Percentiles rank a stretch among this genome's conserved stretches.
Conservation (phyloP, 2,329 filamentous ascomycete genomes). For the Penicillium sp. region DNA sequence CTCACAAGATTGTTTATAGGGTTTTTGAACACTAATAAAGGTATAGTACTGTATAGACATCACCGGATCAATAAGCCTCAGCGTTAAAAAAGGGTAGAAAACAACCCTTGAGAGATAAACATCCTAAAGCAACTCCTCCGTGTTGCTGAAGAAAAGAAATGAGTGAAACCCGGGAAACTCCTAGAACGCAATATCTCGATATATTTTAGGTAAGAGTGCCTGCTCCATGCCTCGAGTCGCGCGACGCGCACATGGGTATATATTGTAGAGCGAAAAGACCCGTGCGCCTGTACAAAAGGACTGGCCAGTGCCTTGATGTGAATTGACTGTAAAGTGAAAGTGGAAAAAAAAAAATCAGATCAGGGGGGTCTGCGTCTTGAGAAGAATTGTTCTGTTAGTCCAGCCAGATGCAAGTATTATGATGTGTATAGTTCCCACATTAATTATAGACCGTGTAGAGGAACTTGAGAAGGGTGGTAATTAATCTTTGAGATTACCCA, state of each 20-base stretch:
- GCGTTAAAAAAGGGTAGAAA: neutral
- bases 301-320: neutral
- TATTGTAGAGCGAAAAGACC: neutral
- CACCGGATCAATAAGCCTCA: no score
- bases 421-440: neutral
- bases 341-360: neutral
- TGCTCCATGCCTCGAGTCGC: neutral
- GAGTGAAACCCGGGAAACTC: neutral
- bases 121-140: neutral
- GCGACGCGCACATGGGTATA: conserved; percentile 7
- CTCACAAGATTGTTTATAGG: neutral
- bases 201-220: neutral
- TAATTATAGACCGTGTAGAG: neutral
- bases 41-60: neutral
- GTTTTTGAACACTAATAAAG: neutral
- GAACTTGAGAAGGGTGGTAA: neutral
- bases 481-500: no score
- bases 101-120: neutral
- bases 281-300: conserved; percentile 14
- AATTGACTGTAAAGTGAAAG: neutral
- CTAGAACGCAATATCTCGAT: neutral
- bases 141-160: neutral
- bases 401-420: neutral
- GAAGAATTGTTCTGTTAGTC: conserved; percentile 11
- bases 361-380: conserved; percentile 20